Evolutionary conservation across 2,329 filamentous ascomycete genomes (phyloP).

Genomic region (Alternaria incomplexa): DNA sequence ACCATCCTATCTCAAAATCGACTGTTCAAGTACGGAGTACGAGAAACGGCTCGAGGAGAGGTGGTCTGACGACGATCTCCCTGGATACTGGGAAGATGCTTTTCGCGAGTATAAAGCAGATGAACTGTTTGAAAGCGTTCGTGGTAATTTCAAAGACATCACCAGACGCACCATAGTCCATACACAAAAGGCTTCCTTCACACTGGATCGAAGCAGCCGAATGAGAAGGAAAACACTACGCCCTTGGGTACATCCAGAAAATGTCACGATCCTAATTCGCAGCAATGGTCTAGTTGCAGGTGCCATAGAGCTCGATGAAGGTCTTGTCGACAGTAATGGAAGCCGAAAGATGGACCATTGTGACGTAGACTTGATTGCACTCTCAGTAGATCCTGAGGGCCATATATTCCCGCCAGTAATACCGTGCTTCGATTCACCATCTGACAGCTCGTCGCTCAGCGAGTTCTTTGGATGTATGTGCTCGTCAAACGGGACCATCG

Average conservation of each 20-base stretch:
- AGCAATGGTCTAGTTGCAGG: neutral
- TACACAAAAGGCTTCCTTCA: neutral
- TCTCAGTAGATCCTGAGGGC: neutral
- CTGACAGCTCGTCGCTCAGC: neutral
- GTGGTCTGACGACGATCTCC: neutral
- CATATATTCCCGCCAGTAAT: neutral
- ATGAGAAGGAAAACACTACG: fast-evolving
- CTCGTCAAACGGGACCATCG: neutral
- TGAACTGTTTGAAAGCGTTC: neutral
- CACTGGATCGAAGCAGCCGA: neutral
- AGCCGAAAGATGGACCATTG: neutral
- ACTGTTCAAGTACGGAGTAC: neutral
- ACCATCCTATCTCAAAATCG: neutral
- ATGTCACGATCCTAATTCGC: neutral
- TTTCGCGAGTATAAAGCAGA: neutral
- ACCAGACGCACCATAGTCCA: neutral
- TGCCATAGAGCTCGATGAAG: neutral
- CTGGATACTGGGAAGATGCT: neutral
- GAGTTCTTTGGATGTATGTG: neutral
- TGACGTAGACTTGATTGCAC: neutral
- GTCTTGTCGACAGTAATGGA: neutral
- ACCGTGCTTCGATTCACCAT: neutral
- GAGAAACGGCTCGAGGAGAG: neutral
- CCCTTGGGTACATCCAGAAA: neutral
- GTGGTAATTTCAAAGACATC: neutral